Evolutionary conservation across 257 asterid species (phyloP).

Genomic region (Oldenlandia corymbosa): DNA sequence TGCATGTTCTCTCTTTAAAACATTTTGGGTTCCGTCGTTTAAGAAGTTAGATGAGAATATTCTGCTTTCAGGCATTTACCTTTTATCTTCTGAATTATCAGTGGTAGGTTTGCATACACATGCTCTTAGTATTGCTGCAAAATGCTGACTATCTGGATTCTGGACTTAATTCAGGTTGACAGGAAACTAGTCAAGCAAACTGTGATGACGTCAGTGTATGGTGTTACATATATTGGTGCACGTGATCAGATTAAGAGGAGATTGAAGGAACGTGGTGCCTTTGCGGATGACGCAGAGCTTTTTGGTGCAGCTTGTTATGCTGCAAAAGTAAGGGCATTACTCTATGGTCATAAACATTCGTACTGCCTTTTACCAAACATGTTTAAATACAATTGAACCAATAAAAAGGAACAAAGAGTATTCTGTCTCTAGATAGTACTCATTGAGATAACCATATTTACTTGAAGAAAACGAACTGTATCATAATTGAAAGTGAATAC

Average conservation of each 20-base stretch:
- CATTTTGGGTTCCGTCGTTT: neutral
- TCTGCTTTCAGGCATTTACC: neutral
- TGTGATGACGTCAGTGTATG: slow-evolving; percentile 98
- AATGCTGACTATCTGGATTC: slow-evolving; percentile 3
- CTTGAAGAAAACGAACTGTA: neutral
- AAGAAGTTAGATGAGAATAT: neutral
- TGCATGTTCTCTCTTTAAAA: neutral
- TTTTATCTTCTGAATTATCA: neutral
- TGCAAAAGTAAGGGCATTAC: slow-evolving; percentile 64
- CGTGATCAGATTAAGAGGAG: slow-evolving; percentile 92
- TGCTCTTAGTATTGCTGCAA: neutral
- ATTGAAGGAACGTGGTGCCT: slow-evolving; percentile 71
- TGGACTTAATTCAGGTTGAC: slow-evolving; percentile 63
- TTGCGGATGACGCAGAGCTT: slow-evolving; percentile 61
- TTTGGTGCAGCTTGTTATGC: slow-evolving; percentile 90
- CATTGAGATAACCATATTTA: neutral
- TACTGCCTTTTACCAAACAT: neutral
- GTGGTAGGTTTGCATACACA: neutral
- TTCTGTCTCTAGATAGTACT: neutral
- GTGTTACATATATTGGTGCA: slow-evolving; percentile 97
- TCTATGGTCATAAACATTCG: neutral
- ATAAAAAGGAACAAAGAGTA: neutral
- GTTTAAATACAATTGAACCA: neutral
- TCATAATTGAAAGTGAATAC: neutral
- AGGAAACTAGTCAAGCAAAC: slow-evolving; percentile 97